Evolutionary conservation across 169 alveolate species (phyloP), one percentile per base, ranked within the genome.

Genomic region (Cryptosporidium sp.): DNA sequence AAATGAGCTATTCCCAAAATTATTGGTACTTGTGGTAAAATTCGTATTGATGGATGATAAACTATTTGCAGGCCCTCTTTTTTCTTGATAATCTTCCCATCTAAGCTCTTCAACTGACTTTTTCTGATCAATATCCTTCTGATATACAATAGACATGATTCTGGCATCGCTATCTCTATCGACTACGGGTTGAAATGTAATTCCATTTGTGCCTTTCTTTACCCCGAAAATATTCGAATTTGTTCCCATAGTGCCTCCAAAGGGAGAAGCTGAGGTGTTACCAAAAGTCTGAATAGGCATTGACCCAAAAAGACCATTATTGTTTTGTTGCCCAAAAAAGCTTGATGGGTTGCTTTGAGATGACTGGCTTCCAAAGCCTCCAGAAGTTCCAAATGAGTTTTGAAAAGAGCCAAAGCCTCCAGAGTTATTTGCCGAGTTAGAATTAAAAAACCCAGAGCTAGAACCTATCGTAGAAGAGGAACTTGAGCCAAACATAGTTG

Each of bases 91-190:
- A 42, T 80, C 89, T 45, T 80, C 89, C 89, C 89, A 80, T 39
- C 89, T 80, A 29, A 80, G 65, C 56, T 80, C 89, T 8, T 80
- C 89, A 21, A 80, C 89, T n/a, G 89, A 80, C 35, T 80, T 80
- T 44, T 80, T 80, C n/a, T 80, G 89, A 31, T 80, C 89, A 33
- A 80, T 58, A 10, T 80, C 89, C 23, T 80, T 80, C 35, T 80
- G 89, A 33, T 62, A 80, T 4, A 80, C 89, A 12, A 80, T 80
- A 10, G 80, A 62, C 89, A 80, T 80, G 29, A 80, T 80, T 65
- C 89, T 80, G 31, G 89, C 89, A 45, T 80, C 80, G 23, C 89
- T 80, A 26, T 80, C 89, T 62, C 89, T 80, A 31, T 80, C 89
- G 18, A 80, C 89, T 37, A 80, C 21, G 7, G 89, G 89, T 48